Base-by-base conservation (phyloP, 1,284 basidiomycete genomes). In the Polyporus tsugae region DNA sequence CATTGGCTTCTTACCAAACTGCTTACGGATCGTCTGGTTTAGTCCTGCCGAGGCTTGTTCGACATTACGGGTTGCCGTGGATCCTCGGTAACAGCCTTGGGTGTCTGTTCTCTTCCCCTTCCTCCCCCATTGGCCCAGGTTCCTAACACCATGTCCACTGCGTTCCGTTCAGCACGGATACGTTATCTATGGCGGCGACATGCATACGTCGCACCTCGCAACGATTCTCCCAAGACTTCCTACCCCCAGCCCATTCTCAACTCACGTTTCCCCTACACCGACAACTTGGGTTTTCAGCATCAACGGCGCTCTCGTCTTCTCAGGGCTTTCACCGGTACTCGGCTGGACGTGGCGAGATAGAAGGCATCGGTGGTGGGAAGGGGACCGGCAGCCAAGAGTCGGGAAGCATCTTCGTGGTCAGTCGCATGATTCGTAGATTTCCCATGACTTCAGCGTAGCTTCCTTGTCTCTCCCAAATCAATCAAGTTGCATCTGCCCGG, bases 1-100 rank as follows among this genome's bases (percentile, higher is more conserved):
- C 65, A 72, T 72, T 72, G 71, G 71, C 52, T 61, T 67, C 29
- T 11, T 53, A 17, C 17, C 10, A 42, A 2, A 17, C 46, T 57
- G 70, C 70, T 71, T 65, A 71, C 70, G 53, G 64, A 65, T 55
- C 39, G 33, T 29, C 33, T 63, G 38, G 35, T 67, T 55, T 61
- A 58, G 65, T 64, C 25, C 52, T 60, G 41, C 10, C 63, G 42
- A 65, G 52, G 63, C 55, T 61, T 64, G 63, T 67, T 66, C 39
- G 33, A 52, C 44, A 49, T n/a, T n/a, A 52, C 64, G 70, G 62
- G 15, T n/a, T n/a, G 33, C 55, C 55, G 35, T 38, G 55, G 35
- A 35, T 29, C 35, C 29, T 22, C n/a, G 10, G 33, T 7, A 19
- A 33, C 52, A 22, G 22, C 13, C 25, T 10, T 29, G 10, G 7